Base-by-base conservation (phyloP, 23 red algal genomes). In the Gracilaria gracilis region DNA sequence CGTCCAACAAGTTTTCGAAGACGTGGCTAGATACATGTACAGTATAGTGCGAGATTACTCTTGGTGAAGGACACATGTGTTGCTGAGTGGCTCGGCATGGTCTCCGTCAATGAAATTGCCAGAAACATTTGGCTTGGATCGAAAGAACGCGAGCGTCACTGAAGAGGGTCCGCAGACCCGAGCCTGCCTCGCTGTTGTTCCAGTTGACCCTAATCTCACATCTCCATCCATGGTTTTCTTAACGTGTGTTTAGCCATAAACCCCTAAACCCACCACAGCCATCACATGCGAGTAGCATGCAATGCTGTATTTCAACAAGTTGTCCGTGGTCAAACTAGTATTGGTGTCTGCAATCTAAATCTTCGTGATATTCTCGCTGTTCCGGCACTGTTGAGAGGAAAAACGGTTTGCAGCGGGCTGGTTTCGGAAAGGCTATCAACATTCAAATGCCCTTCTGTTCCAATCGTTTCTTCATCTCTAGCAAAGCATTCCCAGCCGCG, bases 401-500 rank as follows among this genome's bases (percentile, higher is more conserved):
- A 1, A 55, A 55, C 51, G 9, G 19, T 20, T 55, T 55, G 11
- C 14, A 1, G 17, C 11, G 16, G 16, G 19, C 51, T 9, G 51
- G 16, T 55, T 15, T 55, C 16, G 51, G 51, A 55, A 62, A 0
- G 17, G 13, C 13, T 17, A 19, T 14, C 8, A 37, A 51, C 39
- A 50, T 12, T 50, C n/a, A 77, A 14, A 77, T 51, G 72, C 72
- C 72, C 14, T 34, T 8, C 46, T 77, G 40, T 20, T 77, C 40
- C 42, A 77, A 77, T 31, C 46, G 40, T 34, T 51, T 50, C 42
- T 77, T 77, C 72, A 77, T 77, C 46, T 77, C 40, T 5, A 77
- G 38, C 72, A 77, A 77, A 49, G 13, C 46, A 77, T n/a, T 51
- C 4, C 72, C 72, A 39, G 72, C 72, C 23, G 40, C 46, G 6